Evolutionary conservation across 2,329 filamentous ascomycete species (phyloP).

Genomic region (Aspergillus neotritici): DNA sequence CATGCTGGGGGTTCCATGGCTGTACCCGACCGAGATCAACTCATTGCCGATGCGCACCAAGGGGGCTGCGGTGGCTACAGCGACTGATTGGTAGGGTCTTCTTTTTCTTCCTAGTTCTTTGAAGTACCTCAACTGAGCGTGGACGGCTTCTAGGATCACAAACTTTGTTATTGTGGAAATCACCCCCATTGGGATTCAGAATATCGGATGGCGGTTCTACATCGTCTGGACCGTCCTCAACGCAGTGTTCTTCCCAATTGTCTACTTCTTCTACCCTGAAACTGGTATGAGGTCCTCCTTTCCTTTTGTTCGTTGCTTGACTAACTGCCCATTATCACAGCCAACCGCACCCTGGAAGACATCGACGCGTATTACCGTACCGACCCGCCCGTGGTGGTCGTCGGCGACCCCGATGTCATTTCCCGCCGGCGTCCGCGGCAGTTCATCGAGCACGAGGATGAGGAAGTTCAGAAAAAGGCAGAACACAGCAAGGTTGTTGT

Average conservation of each 20-base stretch:
- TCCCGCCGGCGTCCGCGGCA: conserved; percentile 42
- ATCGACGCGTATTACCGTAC: conserved; percentile 36
- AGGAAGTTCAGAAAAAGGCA: conserved; percentile 11
- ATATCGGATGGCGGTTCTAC: conserved; percentile 39
- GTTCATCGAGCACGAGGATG: conserved; percentile 46
- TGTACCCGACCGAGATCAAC: conserved; percentile 42
- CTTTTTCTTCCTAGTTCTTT: conserved; percentile 14
- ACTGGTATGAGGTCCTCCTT: conserved; percentile 14
- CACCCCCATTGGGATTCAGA: conserved; percentile 42
- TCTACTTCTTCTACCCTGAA: conserved; percentile 39
- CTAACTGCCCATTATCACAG: conserved; percentile 1
- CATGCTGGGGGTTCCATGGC: conserved; percentile 38
- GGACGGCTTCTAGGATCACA: conserved; percentile 12
- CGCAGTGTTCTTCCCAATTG: conserved; percentile 43
- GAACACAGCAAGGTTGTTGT: too few species aligned
- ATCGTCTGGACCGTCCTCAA: conserved; percentile 45
- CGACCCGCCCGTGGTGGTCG: conserved; percentile 42
- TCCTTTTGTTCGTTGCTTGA: too few species aligned
- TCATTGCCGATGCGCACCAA: conserved; percentile 44
- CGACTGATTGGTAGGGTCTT: conserved; percentile 45
- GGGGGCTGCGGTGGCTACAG: conserved; percentile 43
- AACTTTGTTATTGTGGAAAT: conserved; percentile 38
- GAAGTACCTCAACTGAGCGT: conserved; percentile 12
- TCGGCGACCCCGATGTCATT: conserved; percentile 45
- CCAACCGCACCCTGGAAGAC: conserved; percentile 28